Evolutionary conservation across 257 asterid genomes (phyloP).

Genomic region (Ilex aquifolium): DNA sequence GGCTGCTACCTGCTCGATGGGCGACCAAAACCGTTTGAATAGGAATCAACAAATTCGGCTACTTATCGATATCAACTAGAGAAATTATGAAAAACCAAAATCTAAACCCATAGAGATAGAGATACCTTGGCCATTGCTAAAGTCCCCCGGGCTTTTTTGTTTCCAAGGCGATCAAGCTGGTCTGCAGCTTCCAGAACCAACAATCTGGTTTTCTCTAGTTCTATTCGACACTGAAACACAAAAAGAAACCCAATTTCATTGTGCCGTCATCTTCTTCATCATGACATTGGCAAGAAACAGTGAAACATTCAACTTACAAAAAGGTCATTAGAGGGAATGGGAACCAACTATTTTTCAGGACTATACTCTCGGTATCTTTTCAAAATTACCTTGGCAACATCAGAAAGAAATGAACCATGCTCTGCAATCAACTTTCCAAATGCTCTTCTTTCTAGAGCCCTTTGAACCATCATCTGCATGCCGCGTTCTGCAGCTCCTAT

Average conservation of each 20-base stretch:
- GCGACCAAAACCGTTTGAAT: not conserved
- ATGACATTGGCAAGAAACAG: not conserved
- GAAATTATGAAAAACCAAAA: not conserved
- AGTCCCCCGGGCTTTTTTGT: constrained; percentile 69
- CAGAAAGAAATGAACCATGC: constrained; percentile 92
- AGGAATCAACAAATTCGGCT: too few species aligned
- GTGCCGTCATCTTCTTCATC: not conserved
- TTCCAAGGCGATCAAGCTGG: constrained; percentile 85
- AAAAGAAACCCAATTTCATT: not conserved
- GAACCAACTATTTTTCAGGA: not conserved
- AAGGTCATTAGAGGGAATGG: not conserved
- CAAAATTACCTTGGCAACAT: constrained; percentile 65
- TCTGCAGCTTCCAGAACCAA: constrained; percentile 95
- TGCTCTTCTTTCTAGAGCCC: constrained; percentile 70
- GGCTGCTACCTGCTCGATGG: constrained; percentile 63
- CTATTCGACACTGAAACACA: constrained; percentile 71
- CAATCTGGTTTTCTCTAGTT: constrained; percentile 72
- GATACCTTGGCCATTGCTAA: constrained; percentile 95
- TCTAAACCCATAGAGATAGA: too few species aligned
- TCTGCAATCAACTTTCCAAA: constrained; percentile 76
- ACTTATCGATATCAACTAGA: not conserved
- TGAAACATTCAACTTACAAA: not conserved
- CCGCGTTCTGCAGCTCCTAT: constrained; percentile 98
- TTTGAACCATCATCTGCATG: constrained; percentile 77
- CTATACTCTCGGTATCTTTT: not conserved